Evolutionary conservation across 1,284 basidiomycete species (phyloP).

Genomic region (Heimioporus retisporus): DNA sequence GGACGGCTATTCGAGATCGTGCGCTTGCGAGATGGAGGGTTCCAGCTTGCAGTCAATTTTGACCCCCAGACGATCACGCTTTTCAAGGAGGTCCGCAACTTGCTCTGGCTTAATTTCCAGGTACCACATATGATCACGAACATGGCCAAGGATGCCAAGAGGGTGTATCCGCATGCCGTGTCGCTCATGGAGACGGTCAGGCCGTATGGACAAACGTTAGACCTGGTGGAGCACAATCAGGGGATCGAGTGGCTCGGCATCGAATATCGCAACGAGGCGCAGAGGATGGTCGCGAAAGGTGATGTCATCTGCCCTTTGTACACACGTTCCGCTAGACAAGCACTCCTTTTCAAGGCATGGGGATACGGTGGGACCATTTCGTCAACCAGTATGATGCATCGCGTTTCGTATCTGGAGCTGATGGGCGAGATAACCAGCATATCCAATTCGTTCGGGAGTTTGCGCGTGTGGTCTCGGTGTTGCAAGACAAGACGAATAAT

Average conservation of each 20-base stretch:
- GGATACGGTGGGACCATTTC: conserved; percentile 97
- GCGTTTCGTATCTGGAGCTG: conserved; percentile 75
- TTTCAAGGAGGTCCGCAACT: conserved; percentile 98
- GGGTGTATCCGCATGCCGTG: conserved; percentile 98
- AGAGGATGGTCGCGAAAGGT: conserved; percentile 93
- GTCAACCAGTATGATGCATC: conserved; percentile 92
- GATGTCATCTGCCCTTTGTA: conserved; percentile 19
- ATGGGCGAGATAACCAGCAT: conserved; percentile 89
- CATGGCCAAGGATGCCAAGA: conserved; percentile 98
- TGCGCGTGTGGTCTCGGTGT: conserved; percentile 89
- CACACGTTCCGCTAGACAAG: not conserved
- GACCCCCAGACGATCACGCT: conserved; percentile 98
- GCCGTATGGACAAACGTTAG: conserved; percentile 95
- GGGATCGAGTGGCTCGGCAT: conserved; percentile 95
- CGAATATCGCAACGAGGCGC: conserved; percentile 91
- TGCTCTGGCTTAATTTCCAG: conserved; percentile 96
- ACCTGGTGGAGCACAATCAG: conserved; percentile 89
- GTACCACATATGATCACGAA: conserved; percentile 95
- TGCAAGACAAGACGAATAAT: conserved; percentile 96
- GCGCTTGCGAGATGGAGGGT: conserved; percentile 82
- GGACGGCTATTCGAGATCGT: conserved; percentile 98
- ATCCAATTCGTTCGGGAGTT: conserved; percentile 96
- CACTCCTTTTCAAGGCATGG: conserved; percentile 70
- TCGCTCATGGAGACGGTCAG: conserved; percentile 98
- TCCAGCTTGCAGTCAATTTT: conserved; percentile 95